Conservation (phyloP, 805 yeast genomes). For the Candida taoyuanica region DNA sequence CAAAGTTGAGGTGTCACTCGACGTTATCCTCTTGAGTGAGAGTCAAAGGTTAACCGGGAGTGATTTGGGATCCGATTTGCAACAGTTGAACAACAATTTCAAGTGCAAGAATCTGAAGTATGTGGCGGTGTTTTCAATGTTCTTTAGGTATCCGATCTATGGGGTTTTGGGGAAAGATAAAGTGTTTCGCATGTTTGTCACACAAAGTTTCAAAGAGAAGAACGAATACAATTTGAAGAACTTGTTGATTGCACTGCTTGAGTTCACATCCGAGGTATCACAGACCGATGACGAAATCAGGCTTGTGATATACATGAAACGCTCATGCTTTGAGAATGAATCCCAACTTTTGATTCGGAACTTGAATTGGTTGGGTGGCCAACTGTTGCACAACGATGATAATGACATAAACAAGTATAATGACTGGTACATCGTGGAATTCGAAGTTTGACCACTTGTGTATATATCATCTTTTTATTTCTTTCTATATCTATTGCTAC, state of each 20-base stretch:
- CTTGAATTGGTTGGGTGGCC: constrained; percentile 28
- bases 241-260: constrained; percentile 23
- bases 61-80: constrained; percentile 17
- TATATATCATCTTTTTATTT: too few relatives aligned
- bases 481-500: too few relatives aligned
- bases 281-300: constrained; percentile 13
- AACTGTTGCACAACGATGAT: constrained; percentile 18
- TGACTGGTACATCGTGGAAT: constrained; percentile 29
- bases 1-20: constrained; percentile 29
- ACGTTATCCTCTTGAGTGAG: constrained; percentile 29
- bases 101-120: constrained; percentile 17
- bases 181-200: constrained; percentile 19
- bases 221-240: constrained; percentile 23
- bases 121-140: constrained; percentile 16
- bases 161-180: constrained; percentile 14
- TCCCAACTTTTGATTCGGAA: constrained; percentile 23
- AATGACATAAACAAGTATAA: constrained; percentile 20
- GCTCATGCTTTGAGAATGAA: constrained; percentile 23
- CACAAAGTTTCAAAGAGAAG: constrained; percentile 20
- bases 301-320: constrained; percentile 21
- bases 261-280: constrained; percentile 22
- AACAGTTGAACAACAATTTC: constrained; percentile 21
- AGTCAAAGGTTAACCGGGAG: constrained; percentile 25
- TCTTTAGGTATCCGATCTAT: constrained; percentile 23
- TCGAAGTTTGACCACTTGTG: constrained; percentile 25